phyloP scores from a whole-genome alignment of 257 asterid species.

The Verbena officinalis region DNA sequence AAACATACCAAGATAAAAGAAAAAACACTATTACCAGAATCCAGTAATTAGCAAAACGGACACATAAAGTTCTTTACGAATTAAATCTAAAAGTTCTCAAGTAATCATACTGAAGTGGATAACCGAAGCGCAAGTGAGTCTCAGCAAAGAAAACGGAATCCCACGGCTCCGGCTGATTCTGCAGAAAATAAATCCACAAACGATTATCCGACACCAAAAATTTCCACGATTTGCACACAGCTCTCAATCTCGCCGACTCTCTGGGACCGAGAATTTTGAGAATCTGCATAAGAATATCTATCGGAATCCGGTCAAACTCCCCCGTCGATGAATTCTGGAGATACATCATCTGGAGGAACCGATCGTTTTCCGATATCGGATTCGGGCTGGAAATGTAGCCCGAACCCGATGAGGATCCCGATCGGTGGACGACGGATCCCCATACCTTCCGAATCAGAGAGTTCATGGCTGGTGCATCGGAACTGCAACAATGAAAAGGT shows the following conservation, averaged over 20 bases:
- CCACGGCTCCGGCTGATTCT: constrained; percentile 78
- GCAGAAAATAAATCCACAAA: constrained; percentile 87
- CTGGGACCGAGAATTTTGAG: constrained; percentile 72
- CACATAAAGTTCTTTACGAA: not conserved
- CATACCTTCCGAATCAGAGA: constrained; percentile 65
- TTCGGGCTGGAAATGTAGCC: constrained; percentile 24
- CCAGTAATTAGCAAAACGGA: constrained; percentile 4
- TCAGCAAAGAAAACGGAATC: constrained; percentile 87
- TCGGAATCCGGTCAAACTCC: constrained; percentile 79
- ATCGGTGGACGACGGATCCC: constrained; percentile 58
- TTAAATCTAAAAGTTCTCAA: not conserved
- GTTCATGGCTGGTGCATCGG: constrained; percentile 40
- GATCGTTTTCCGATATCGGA: constrained; percentile 44
- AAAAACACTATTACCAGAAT: constrained; percentile 11
- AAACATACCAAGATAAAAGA: not conserved
- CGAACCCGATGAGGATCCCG: constrained; percentile 39
- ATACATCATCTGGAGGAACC: constrained; percentile 53
- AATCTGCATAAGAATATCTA: constrained; percentile 67
- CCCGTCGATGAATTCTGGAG: constrained; percentile 69
- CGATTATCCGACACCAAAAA: constrained; percentile 76
- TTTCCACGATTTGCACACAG: constrained; percentile 84
- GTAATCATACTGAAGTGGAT: constrained; percentile 69
- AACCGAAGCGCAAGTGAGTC: constrained; percentile 71
- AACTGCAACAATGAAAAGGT: not conserved
- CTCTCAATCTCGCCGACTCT: constrained; percentile 68